Evolutionary conservation across 805 yeast genomes (phyloP).

Genomic region (Schwanniomyces yamadae): DNA sequence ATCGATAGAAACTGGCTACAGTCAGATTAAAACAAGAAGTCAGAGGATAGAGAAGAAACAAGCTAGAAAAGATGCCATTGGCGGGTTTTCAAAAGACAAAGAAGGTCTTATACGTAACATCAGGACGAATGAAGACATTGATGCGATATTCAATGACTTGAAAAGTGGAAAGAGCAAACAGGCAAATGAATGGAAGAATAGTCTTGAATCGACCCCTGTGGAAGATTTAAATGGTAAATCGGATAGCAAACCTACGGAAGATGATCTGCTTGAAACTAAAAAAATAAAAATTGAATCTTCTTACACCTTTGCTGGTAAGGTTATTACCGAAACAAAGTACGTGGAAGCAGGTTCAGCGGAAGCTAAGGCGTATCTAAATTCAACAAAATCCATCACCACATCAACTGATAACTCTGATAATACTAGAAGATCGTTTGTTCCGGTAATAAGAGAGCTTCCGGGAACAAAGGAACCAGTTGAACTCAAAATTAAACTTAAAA

Average conservation of each 20-base stretch:
- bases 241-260: conserved; percentile 4
- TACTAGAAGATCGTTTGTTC: conserved; percentile 27
- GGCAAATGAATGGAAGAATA: conserved; percentile 9
- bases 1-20: conserved; percentile 50
- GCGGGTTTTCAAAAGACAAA: conserved; percentile 13
- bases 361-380: conserved; percentile 75
- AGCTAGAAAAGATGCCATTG: conserved; percentile 4
- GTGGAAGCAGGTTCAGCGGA: conserved; percentile 81
- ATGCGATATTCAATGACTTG: conserved; percentile 30
- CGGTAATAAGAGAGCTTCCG: conserved; percentile 31
- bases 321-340: conserved; percentile 70
- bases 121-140: conserved; percentile 24
- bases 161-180: conserved; percentile 16
- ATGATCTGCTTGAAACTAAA: conserved; percentile 31
- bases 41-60: conserved; percentile 44
- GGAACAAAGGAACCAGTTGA: conserved; percentile 34
- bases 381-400: conserved; percentile 39
- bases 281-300: conserved; percentile 70
- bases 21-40: conserved; percentile 67
- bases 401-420: conserved; percentile 9
- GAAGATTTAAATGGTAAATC: conserved; percentile 10
- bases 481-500: conserved; percentile 58
- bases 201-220: conserved; percentile 9
- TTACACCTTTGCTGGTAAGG: conserved; percentile 88
- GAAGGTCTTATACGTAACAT: conserved; percentile 13